Percentiles rank a stretch among this genome's conserved stretches.
Evolutionary conservation across 2,329 filamentous ascomycete species (phyloP).

Genomic region (Clonostachys chloroleuca): DNA sequence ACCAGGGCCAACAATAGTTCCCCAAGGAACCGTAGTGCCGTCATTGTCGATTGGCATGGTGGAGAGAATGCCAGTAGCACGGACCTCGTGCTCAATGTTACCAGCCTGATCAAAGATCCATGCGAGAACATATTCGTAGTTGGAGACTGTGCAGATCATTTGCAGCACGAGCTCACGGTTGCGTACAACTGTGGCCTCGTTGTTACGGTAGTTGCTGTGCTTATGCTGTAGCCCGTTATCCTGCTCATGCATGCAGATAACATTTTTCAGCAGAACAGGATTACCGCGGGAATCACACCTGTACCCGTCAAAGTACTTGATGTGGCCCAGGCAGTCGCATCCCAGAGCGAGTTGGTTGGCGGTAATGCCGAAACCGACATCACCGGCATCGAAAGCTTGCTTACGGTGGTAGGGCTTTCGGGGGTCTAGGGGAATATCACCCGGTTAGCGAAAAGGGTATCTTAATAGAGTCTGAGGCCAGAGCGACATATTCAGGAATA

Average conservation of each 20-base stretch:
- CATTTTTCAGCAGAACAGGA: conserved; percentile 60
- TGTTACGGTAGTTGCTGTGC: conserved; percentile 58
- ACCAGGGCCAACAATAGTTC: conserved; percentile 57
- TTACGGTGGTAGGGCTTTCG: conserved; percentile 61
- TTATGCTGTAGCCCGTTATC: conserved; percentile 59
- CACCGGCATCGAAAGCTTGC: conserved; percentile 66
- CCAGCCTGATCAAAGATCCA: conserved; percentile 46
- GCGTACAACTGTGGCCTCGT: conserved; percentile 51
- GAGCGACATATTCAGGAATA: no score
- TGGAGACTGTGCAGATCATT: conserved; percentile 60
- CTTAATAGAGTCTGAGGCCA: no score
- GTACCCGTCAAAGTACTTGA: conserved; percentile 42
- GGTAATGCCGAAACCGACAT: conserved; percentile 59
- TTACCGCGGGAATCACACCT: conserved; percentile 60
- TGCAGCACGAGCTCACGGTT: conserved; percentile 57
- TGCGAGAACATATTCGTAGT: conserved; percentile 54
- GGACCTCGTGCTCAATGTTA: conserved; percentile 48
- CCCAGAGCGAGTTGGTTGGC: conserved; percentile 63
- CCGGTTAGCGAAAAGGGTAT: no score
- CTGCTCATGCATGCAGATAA: conserved; percentile 28
- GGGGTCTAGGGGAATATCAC: conserved; percentile 32
- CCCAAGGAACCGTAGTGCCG: conserved; percentile 35
- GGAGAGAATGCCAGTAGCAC: conserved; percentile 42
- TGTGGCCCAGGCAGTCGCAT: conserved; percentile 68
- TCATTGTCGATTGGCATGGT: conserved; percentile 20